Evolutionary conservation across 345 rosid genomes (phyloP), one percentile per base, ranked within the genome.

Genomic region (Combretum micranthum): DNA sequence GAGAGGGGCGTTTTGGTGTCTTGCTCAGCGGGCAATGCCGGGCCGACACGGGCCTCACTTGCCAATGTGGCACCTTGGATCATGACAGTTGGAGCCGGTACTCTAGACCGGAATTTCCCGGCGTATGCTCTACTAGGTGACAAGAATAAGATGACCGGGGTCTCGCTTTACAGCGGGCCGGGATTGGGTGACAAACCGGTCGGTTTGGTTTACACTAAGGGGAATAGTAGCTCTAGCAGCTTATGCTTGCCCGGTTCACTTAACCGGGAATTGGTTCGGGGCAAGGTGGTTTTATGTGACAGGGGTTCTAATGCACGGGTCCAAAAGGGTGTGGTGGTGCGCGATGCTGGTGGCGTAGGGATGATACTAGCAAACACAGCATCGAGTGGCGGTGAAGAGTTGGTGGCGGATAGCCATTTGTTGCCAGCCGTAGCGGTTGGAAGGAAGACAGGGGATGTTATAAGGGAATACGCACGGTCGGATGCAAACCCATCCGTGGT

Each of bases 11-110:
- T 91, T 25, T 67, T 88, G 52, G 95, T 91, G 42, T 78, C 90
- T 14, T 84, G 90, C 25, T 84, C 95, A 0, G 95, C 96, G 13
- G 98, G 98, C 0, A 91, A 91, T 52, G 72, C 83, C 22, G 98
- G 98, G 37, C 98, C 98, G 0, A 25, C 61, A 0, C 56, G 66
- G 49, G 78, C 79, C 20, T 68, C 90, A 0, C 69, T 91, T 20
- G 84, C 96, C 0, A 91, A 88, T 55, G 93, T 80, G 50, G 96
- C 98, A 4, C 98, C 98, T 0, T 91, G 98, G 98, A 83, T 88
- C 17, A 72, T 86, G 87, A 91, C 96, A 8, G 98, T 91, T 15
- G 98, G 98, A 0, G 96, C 98, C 6, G 87, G 92, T 1, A 88
- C 96, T 5, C 56, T 91, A 42, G 98, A 91, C 69, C 81, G 98